Percentiles rank a stretch among this genome's conserved stretches.
Conservation (phyloP, 306 rosid genomes). For the Citrullus colocynthis region DNA sequence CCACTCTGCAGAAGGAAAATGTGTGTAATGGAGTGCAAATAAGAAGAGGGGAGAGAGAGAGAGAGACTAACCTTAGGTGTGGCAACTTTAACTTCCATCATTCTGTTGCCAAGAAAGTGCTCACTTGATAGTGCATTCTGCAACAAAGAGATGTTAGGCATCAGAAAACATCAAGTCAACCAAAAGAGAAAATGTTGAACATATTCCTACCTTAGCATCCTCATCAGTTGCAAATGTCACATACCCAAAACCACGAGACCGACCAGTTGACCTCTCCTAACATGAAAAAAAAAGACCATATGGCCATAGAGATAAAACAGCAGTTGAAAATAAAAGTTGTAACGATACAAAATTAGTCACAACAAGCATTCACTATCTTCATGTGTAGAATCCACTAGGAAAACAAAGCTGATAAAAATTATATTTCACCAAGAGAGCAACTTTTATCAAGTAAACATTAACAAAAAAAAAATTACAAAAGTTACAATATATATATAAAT, state of each 20-base stretch:
- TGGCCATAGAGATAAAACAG: neutral
- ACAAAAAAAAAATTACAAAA: neutral
- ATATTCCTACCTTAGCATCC: conserved; percentile 68
- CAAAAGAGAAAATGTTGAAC: neutral
- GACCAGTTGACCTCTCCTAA: conserved; percentile 83
- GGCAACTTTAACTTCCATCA: conserved; percentile 94
- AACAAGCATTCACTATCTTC: neutral
- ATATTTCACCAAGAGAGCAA: neutral
- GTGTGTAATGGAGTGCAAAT: neutral
- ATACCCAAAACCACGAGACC: conserved; percentile 98
- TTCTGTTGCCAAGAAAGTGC: conserved; percentile 82
- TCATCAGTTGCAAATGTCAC: conserved; percentile 78
- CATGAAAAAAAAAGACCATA: neutral
- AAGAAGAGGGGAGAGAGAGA: neutral
- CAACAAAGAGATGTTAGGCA: conserved; percentile 7
- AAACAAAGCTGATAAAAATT: neutral
- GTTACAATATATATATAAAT: neutral
- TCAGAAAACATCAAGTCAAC: neutral
- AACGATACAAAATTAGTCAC: neutral
- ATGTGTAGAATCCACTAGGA: neutral
- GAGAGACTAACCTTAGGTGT: conserved; percentile 67
- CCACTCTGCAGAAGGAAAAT: neutral
- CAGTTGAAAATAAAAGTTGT: neutral
- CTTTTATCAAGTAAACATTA: neutral
- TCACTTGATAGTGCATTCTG: conserved; percentile 70